phyloP scores from a whole-genome alignment of 164 flowering plant genomes.

The Berberis thunbergii region DNA sequence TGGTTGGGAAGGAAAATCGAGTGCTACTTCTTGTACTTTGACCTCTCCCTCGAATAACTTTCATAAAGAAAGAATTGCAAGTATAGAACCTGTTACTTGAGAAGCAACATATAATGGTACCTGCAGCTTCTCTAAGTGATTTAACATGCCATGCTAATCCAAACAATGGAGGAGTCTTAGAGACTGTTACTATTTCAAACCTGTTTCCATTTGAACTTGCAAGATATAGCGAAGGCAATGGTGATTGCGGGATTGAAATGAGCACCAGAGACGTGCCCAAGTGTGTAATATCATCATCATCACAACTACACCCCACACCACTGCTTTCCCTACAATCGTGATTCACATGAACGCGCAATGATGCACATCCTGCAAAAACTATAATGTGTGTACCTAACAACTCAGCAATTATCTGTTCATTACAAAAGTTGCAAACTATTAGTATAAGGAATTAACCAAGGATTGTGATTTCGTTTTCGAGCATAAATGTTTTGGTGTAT shows the following conservation, averaged over 20 bases:
- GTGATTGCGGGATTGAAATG: constrained; percentile 46
- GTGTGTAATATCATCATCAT: no score
- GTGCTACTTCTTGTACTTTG: background rate
- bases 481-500: no score
- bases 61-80: background rate
- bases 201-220: constrained; percentile 28
- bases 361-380: no score
- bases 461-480: no score
- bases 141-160: background rate
- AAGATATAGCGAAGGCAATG: constrained; percentile 34
- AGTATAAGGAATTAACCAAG: no score
- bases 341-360: no score
- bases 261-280: no score
- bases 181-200: constrained; percentile 1
- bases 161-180: background rate
- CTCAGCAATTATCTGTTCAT: no score
- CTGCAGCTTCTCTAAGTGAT: background rate
- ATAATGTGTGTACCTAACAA: no score
- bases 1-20: background rate
- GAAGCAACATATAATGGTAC: constrained; percentile 3
- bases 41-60: background rate
- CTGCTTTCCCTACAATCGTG: no score
- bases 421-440: no score
- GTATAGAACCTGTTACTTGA: constrained; percentile 1
- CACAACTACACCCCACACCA: no score